Percentiles rank a stretch among this genome's conserved stretches.
phyloP scores from a whole-genome alignment of 805 yeast species.

The Allodekkera sacchari region DNA sequence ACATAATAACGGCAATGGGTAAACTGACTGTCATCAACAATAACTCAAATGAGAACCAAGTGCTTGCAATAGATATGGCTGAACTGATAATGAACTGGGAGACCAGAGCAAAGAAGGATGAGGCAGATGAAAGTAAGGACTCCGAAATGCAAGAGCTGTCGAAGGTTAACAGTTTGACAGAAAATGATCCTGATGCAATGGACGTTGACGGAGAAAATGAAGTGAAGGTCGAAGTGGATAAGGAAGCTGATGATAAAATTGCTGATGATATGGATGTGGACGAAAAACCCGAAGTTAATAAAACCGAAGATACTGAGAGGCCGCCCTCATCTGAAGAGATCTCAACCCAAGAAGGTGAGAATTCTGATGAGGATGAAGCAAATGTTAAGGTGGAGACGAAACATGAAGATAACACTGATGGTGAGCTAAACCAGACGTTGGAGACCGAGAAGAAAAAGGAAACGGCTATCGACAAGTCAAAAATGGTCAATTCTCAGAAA shows the following conservation, averaged over 20 bases:
- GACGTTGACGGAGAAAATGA: conserved; percentile 1
- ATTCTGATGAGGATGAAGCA: too few relatives aligned
- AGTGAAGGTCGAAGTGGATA: conserved; percentile 1
- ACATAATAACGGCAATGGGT: conserved; percentile 87
- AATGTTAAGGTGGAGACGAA: conserved; percentile 7
- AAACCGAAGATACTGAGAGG: too few relatives aligned
- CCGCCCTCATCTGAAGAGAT: too few relatives aligned
- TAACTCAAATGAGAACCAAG: conserved; percentile 73
- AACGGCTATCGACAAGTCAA: too few relatives aligned
- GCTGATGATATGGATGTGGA: conserved; percentile 1
- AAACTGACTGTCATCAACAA: conserved; percentile 73
- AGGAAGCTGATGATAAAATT: conserved; percentile 1
- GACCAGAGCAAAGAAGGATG: conserved; percentile 21
- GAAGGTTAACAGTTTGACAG: background rate
- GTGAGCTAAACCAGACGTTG: conserved; percentile 7
- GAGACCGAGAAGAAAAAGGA: background rate
- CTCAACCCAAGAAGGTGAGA: too few relatives aligned
- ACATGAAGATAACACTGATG: conserved; percentile 14
- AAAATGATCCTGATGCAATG: conserved; percentile 3
- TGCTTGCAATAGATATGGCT: conserved; percentile 81
- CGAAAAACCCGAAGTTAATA: too few relatives aligned
- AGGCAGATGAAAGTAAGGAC: conserved; percentile 1
- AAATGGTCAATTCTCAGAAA: too few relatives aligned
- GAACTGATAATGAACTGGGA: conserved; percentile 87
- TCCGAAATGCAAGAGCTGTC: conserved; percentile 2